Base-by-base conservation (phyloP, 805 yeast genomes). In the Barnettozyma salicaria region DNA sequence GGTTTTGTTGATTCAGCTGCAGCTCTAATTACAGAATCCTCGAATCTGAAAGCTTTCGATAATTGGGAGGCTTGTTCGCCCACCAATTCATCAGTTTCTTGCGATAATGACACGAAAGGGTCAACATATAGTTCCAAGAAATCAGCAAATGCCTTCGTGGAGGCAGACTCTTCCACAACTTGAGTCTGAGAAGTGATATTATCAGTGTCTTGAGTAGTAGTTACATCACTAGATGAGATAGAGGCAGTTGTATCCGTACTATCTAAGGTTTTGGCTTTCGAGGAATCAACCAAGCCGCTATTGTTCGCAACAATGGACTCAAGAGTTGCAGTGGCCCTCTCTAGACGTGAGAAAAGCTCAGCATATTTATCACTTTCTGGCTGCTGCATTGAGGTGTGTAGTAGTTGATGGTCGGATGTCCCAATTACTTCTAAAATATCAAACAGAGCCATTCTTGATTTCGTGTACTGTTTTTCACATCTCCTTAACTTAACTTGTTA, bases 1-100 rank as follows among this genome's bases (percentile, higher is more conserved):
- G 96, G 88, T 51, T 83, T 80, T 55, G 72, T 70, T 8, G 92
- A 65, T 25, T 68, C 63, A 5, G 72, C 58, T 6, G 79, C 87
- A 21, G 80, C 68, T 34, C 65, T 58, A 47, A 88, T 67, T 47
- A 87, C 76, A 9, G 55, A 56, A n/a, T 71, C 61, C 54, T 85
- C 86, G 36, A 60, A 56, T 22, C 65, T 60, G 42, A 87, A 79
- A 0, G 85, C 85, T 18, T 59, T 60, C 13, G 67, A 62, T 36
- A 74, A 66, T 7, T 52, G 52, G 2, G 52, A 55, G 6, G 80
- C 82, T 40, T 74, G 75, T 45, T 78, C 73, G 2, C 66, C 76
- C 29, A 84, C 73, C 19, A 72, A 45, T 1, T 78, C 61, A 52
- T 80, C 84, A 46, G 80, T 65, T 24, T 67, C 66, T 26, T 60